Percentiles rank a stretch among this genome's conserved stretches.
Evolutionary conservation across 2,329 filamentous ascomycete genomes (phyloP).

Genomic region (Coccinonectria pachysandricola): DNA sequence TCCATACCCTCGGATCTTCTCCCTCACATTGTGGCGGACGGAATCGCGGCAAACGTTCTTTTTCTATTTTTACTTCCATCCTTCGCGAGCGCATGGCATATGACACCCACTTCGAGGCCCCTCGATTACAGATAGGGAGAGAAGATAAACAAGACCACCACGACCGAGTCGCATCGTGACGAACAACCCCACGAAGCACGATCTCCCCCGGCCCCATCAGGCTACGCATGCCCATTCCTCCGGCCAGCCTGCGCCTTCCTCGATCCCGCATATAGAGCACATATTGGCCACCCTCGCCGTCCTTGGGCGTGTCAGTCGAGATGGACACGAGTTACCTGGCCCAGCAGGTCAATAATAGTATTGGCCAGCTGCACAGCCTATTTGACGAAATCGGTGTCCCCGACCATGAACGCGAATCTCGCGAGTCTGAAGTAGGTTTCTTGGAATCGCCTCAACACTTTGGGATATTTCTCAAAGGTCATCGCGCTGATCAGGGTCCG

Average conservation of each 20-base stretch:
- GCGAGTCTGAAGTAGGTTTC: conserved; percentile 71
- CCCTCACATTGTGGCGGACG: too few species aligned
- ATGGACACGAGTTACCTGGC: conserved; percentile 92
- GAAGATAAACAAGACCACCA: conserved; percentile 18
- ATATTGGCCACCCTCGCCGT: conserved; percentile 2
- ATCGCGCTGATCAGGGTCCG: conserved; percentile 4
- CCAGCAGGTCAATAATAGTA: conserved; percentile 90
- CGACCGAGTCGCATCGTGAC: conserved; percentile 7
- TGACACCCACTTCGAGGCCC: conserved; percentile 11
- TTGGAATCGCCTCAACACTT: neutral
- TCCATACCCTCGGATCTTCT: conserved; percentile 8
- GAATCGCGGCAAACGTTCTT: too few species aligned
- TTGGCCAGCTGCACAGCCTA: conserved; percentile 82
- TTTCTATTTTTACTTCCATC: conserved; percentile 8
- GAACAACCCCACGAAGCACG: conserved; percentile 7
- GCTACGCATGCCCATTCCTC: conserved; percentile 3
- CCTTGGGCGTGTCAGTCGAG: too few species aligned
- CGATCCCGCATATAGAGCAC: too few species aligned
- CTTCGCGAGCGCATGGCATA: conserved; percentile 6
- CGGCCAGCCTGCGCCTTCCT: too few species aligned
- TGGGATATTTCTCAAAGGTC: neutral
- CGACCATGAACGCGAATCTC: conserved; percentile 77
- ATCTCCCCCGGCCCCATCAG: too few species aligned
- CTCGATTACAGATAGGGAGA: conserved; percentile 18
- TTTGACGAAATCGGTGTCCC: conserved; percentile 98